Conservation (phyloP, 768 basidiomycete genomes). For the Mycena haematopus region DNA sequence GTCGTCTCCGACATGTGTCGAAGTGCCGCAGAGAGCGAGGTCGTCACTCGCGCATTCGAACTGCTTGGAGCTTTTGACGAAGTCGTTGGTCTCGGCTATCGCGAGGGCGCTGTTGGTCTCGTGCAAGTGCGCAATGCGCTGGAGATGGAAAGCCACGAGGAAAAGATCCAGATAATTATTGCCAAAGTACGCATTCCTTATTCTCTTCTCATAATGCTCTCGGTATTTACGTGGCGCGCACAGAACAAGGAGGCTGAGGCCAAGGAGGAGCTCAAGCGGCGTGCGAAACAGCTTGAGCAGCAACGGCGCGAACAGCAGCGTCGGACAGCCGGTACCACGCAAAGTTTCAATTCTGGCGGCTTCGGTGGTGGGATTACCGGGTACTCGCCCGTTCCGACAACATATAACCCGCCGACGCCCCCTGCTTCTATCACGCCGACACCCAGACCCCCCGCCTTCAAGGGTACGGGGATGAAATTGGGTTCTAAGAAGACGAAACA, state of each 20-base stretch:
- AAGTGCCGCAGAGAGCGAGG: constrained; percentile 87
- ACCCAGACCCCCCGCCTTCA: constrained; percentile 81
- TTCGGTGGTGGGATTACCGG: constrained; percentile 72
- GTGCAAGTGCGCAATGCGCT: constrained; percentile 80
- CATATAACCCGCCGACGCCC: constrained; percentile 63
- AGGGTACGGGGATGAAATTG: constrained; percentile 95
- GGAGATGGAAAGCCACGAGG: constrained; percentile 92
- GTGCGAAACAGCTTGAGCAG: constrained; percentile 97
- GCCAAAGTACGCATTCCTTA: constrained; percentile 67
- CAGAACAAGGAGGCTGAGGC: constrained; percentile 99
- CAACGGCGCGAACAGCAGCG: constrained; percentile 94
- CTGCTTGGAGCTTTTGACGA: constrained; percentile 96
- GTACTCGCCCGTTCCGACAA: constrained; percentile 66
- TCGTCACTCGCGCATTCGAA: constrained; percentile 90
- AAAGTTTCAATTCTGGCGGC: constrained; percentile 60
- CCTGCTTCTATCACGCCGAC: constrained; percentile 61
- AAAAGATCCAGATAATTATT: constrained; percentile 98
- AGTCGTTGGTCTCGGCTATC: constrained; percentile 88
- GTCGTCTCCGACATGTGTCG: constrained; percentile 93
- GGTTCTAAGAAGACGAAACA: constrained; percentile 89
- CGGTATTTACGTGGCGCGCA: constrained; percentile 2
- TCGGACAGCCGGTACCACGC: constrained; percentile 57
- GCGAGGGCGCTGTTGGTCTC: constrained; percentile 73
- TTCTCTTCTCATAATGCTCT: constrained; percentile 5
- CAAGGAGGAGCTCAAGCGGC: constrained; percentile 97